These are phyloP conservation scores for Mycena olivaceomarginata DNA, from an alignment of 768 basidiomycete genomes.

Conservation along the genomic window DNA sequence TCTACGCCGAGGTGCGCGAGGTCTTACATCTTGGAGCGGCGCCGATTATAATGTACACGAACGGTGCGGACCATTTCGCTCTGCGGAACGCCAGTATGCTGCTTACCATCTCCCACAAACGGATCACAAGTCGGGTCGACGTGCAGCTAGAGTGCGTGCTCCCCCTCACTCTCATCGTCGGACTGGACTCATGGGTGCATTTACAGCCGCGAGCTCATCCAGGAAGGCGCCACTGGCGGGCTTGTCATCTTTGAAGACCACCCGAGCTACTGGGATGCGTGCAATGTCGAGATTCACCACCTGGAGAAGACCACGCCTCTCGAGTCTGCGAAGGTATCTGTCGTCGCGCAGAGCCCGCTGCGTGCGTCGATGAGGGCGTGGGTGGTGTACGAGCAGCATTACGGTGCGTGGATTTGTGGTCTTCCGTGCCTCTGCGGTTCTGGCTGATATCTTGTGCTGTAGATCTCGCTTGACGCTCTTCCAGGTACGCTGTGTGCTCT, in stretches of 20 bases:
- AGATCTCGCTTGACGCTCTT: constrained; percentile 86
- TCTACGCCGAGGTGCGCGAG: not conserved
- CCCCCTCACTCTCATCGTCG: constrained; percentile 1
- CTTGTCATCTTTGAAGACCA: constrained; percentile 94
- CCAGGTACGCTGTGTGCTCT: no score
- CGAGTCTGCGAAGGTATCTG: constrained; percentile 79
- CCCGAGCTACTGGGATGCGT: constrained; percentile 92
- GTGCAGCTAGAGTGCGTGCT: constrained; percentile 1
- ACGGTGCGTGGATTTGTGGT: constrained; percentile 67
- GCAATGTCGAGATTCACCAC: constrained; percentile 96
- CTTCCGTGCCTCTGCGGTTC: not conserved
- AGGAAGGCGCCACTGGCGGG: no score
- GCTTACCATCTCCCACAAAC: not conserved
- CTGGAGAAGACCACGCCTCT: constrained; percentile 87
- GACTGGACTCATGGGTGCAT: constrained; percentile 2
- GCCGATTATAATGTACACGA: not conserved
- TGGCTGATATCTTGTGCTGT: not conserved
- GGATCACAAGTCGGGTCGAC: constrained; percentile 15
- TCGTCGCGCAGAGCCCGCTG: constrained; percentile 89
- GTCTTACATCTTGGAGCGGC: not conserved
- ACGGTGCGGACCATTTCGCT: not conserved
- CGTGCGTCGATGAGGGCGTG: no score
- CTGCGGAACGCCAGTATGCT: not conserved
- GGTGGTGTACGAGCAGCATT: constrained; percentile 83
- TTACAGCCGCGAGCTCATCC: constrained; percentile 66